A percentile compares a stretch with the other conserved stretches of the same genome.
Evolutionary conservation across 1,284 basidiomycete species (phyloP).

Genomic region (Naganishia albida): DNA sequence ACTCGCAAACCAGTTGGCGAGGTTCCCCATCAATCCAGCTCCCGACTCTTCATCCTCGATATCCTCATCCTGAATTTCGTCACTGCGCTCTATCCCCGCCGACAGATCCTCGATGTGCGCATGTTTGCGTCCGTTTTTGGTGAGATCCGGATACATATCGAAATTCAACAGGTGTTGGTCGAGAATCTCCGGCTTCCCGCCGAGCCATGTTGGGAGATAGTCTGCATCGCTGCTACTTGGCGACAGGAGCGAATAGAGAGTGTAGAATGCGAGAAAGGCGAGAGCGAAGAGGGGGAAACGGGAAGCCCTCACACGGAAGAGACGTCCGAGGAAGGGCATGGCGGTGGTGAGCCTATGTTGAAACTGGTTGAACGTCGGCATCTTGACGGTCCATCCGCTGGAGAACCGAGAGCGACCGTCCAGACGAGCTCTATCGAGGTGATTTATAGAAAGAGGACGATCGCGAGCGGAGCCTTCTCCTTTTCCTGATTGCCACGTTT

Average conservation of each 20-base stretch:
- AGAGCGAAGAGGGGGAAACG: conserved; percentile 28
- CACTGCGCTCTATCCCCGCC: no score
- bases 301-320: conserved; percentile 30
- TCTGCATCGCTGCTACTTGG: background rate
- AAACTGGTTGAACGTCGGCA: conserved; percentile 24
- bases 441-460: no score
- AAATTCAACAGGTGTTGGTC: conserved; percentile 24
- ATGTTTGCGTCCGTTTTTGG: conserved; percentile 11
- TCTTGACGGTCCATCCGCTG: background rate
- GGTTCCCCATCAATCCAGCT: conserved; percentile 1
- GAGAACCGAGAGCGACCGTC: no score
- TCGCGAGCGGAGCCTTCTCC: no score
- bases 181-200: conserved; percentile 14
- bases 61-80: conserved; percentile 20
- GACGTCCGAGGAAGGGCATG: conserved; percentile 14
- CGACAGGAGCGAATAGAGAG: conserved; percentile 24
- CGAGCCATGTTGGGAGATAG: conserved; percentile 15
- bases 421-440: no score
- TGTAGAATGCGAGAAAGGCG: conserved; percentile 22
- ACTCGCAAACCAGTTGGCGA: conserved; percentile 20
- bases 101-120: conserved; percentile 13
- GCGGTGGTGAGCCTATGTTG: conserved; percentile 13
- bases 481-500: no score
- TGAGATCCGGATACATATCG: conserved; percentile 19
- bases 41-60: conserved; percentile 29